Percentiles rank a stretch among this genome's conserved stretches.
phyloP scores from a whole-genome alignment of 2,329 filamentous ascomycete species.

The Ophiostoma sp. region DNA sequence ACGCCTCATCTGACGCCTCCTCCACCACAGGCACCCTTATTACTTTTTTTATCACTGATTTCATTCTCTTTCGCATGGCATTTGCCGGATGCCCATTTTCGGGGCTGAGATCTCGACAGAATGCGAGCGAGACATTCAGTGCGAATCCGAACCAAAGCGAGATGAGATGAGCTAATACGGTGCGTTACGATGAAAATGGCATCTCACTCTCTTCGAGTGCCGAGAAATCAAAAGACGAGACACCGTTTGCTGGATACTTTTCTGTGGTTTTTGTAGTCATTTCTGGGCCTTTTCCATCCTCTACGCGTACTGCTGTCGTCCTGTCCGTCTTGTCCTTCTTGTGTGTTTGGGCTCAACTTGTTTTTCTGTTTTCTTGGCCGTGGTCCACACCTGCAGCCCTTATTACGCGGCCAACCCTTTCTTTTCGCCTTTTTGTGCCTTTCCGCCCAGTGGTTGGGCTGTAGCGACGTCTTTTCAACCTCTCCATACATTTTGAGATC shows the following conservation, averaged over 20 bases:
- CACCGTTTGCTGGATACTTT: neutral
- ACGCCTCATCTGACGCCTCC: neutral
- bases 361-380: neutral
- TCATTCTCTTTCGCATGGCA: neutral
- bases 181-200: neutral
- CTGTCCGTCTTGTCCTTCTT: neutral
- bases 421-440: neutral
- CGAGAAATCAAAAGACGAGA: neutral
- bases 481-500: neutral
- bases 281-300: neutral
- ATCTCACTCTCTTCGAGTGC: neutral
- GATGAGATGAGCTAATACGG: neutral
- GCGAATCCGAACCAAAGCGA: neutral
- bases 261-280: neutral
- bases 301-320: neutral
- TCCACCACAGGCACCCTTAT: slow-evolving; percentile 11
- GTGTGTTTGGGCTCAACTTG: neutral
- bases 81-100: neutral
- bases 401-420: slow-evolving; percentile 12
- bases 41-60: neutral
- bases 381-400: slow-evolving; percentile 11
- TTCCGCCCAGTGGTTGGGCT: neutral
- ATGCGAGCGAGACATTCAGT: neutral
- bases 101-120: neutral
- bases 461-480: neutral